Evolutionary conservation across 2,329 filamentous ascomycete genomes (phyloP), one percentile per base, ranked within the genome.

Genomic region (Elsinoe arachidis): DNA sequence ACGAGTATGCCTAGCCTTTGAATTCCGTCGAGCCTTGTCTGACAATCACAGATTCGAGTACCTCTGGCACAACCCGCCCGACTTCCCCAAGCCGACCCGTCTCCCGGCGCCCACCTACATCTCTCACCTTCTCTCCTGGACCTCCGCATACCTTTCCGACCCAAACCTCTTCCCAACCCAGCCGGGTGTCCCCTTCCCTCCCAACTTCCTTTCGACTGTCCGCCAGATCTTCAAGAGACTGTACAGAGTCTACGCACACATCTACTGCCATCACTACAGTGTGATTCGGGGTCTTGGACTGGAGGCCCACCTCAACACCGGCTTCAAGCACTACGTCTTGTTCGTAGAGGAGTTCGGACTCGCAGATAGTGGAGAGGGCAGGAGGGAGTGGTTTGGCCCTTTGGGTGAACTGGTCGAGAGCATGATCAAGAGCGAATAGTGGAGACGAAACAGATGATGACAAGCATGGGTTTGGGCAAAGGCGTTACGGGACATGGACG

Each of bases 141-240:
- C 96, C 21, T 93, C 96, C 71, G 82, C 86, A 66, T 95, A 88
- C 70, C 91, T 99, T 68, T 92, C 96, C 74, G 96, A 99, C 72
- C 90, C 97, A 74, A 79, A 86, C 60, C 87, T 96, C 69, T 91
- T 99, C 65, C 95, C 93, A n/a, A 72, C 63, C 1, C 60, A 63
- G 43, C 59, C 64, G 84, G 89, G 93, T 63, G 91, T 97, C 10
- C 88, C 92, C 3, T 99, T 99, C 72, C 93, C 93, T 2, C 83
- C 87, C 62, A 88, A 89, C 63, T 97, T 96, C 72, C 80, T 92
- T 65, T 86, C 86, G 63, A 93, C 96, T 67, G 92, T 96, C 77
- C 87, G 91, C 66, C 93, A 96, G 74, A 97, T 99, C 87, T 97
- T 99, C 83, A 99, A 99, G 81, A 87, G 93, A 69, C 86, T 99